A percentile compares a stretch with the other conserved stretches of the same genome.
Evolutionary conservation across 768 basidiomycete species (phyloP).

Genomic region (Suillus discolor): DNA sequence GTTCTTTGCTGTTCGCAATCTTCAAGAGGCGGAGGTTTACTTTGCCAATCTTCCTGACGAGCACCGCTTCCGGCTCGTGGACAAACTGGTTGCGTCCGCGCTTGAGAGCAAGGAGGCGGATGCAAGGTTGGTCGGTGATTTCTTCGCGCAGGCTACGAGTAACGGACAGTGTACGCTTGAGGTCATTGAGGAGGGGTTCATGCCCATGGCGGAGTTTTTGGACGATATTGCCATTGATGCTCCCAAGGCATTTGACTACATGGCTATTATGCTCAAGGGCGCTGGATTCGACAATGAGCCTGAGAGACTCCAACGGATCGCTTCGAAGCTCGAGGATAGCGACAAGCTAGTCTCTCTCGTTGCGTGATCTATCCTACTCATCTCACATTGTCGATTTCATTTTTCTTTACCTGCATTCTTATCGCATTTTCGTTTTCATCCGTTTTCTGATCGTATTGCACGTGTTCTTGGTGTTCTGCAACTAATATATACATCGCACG

Average conservation of each 20-base stretch:
- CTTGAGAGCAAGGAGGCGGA: conserved; percentile 84
- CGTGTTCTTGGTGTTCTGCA: conserved; percentile 31
- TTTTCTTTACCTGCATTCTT: conserved; percentile 3
- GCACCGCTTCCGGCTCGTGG: conserved; percentile 68
- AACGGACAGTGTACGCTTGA: conserved; percentile 61
- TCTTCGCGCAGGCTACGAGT: conserved; percentile 65
- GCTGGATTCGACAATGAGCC: conserved; percentile 61
- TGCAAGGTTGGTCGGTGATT: conserved; percentile 72
- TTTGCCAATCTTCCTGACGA: conserved; percentile 72
- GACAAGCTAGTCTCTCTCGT: conserved; percentile 62
- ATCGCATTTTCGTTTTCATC: conserved; percentile 8
- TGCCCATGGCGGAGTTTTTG: conserved; percentile 69
- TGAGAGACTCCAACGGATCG: conserved; percentile 56
- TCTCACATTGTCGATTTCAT: conserved; percentile 11
- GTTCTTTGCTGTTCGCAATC: conserved; percentile 80
- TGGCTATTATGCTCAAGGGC: conserved; percentile 70
- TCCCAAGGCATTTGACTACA: conserved; percentile 2
- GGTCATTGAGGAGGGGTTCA: conserved; percentile 77
- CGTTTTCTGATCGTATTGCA: conserved; percentile 14
- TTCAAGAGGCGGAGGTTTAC: conserved; percentile 89
- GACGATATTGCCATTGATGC: conserved; percentile 75
- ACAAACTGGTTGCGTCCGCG: conserved; percentile 71
- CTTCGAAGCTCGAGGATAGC: conserved; percentile 61
- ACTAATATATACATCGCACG: conserved; percentile 34
- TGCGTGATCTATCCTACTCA: not conserved